A percentile compares a stretch with the other conserved stretches of the same genome.
Evolutionary conservation across 176 grass and related monocot species (phyloP).

Genomic region (Tillandsia fasciculata): DNA sequence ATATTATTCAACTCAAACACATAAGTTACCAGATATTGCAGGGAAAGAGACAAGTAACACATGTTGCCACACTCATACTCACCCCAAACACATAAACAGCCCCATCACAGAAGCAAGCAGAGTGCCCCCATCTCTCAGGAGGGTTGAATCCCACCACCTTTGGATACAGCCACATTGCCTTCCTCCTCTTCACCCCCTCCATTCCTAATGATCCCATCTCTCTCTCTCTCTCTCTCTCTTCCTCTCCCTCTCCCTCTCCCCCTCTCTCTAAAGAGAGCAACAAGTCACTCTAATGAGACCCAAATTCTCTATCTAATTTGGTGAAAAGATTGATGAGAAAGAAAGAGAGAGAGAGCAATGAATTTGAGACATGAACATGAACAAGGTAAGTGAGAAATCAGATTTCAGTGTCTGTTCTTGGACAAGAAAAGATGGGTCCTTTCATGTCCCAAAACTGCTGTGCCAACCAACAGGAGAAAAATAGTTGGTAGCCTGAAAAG

Average conservation of each 20-base stretch:
- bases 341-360: not conserved
- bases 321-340: slow-evolving; percentile 38
- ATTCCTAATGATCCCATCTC: slow-evolving; percentile 13
- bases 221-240: not conserved
- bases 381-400: slow-evolving; percentile 40
- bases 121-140: slow-evolving; percentile 94
- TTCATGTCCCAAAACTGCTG: slow-evolving; percentile 38
- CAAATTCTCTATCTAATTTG: slow-evolving; percentile 25
- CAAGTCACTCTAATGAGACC: slow-evolving; percentile 5
- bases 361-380: not conserved
- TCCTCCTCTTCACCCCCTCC: slow-evolving; percentile 51
- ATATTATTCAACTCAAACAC: no score
- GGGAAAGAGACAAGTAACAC: slow-evolving; percentile 1
- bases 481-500: not conserved
- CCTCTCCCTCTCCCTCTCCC: not conserved
- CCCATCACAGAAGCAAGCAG: slow-evolving; percentile 78
- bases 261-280: not conserved
- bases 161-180: slow-evolving; percentile 95
- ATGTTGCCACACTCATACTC: slow-evolving; percentile 3
- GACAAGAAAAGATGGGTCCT: slow-evolving; percentile 58
- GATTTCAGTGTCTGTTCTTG: slow-evolving; percentile 30
- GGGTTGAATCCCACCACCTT: slow-evolving; percentile 85
- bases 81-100: slow-evolving; percentile 87
- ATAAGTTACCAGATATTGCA: not conserved
- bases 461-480: slow-evolving; percentile 22